phyloP scores from a whole-genome alignment of 345 rosid genomes.

The Nasturtium officinale region DNA sequence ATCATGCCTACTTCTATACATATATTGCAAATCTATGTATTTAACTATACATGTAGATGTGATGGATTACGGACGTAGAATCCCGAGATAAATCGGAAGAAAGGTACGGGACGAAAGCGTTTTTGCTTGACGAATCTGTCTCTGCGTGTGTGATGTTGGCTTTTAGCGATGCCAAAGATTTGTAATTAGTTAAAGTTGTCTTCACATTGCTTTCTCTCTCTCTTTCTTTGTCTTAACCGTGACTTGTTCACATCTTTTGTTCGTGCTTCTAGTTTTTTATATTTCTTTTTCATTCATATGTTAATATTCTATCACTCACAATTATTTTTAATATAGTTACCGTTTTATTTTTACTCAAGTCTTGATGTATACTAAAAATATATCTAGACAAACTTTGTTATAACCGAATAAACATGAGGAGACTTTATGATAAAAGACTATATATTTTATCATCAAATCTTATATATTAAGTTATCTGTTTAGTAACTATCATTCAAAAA shows the following conservation, averaged over 20 bases:
- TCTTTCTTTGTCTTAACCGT: slow-evolving; percentile 25
- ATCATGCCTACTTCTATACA: slow-evolving; percentile 35
- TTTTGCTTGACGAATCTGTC: slow-evolving; percentile 42
- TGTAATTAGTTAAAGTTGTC: slow-evolving; percentile 35
- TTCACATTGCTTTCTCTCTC: slow-evolving; percentile 31
- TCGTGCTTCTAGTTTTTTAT: slow-evolving; percentile 11
- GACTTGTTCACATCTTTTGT: slow-evolving; percentile 44
- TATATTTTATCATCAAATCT: no score
- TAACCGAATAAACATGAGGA: no score
- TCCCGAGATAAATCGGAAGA: slow-evolving; percentile 46
- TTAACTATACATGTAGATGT: slow-evolving; percentile 9
- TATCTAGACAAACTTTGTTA: no score
- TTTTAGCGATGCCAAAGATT: slow-evolving; percentile 34
- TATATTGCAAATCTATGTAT: slow-evolving; percentile 10
- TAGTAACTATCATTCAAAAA: no score
- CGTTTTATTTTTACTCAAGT: no score
- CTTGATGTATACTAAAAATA: no score
- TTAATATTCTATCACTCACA: no score
- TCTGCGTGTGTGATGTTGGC: slow-evolving; percentile 37
- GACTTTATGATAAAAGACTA: no score
- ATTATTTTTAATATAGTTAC: no score
- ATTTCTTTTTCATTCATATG: not conserved
- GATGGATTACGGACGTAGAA: slow-evolving; percentile 42
- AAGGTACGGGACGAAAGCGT: slow-evolving; percentile 43
- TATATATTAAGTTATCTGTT: no score